phyloP scores from a whole-genome alignment of 1,284 basidiomycete genomes.

The Malassezia cuniculi region DNA sequence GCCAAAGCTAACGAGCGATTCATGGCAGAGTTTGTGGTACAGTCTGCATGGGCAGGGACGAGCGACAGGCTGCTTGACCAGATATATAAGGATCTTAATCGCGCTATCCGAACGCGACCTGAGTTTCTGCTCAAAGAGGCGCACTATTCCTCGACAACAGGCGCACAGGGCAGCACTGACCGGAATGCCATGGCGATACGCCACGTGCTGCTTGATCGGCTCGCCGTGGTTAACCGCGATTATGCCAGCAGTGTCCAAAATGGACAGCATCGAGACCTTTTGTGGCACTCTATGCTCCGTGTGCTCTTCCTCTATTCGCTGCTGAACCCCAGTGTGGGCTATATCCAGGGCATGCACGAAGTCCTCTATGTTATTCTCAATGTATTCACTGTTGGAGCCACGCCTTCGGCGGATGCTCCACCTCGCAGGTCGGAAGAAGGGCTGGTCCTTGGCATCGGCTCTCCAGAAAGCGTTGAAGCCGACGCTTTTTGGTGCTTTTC shows the following conservation, averaged over 20 bases:
- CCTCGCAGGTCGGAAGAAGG: slow-evolving; percentile 6
- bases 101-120: no score
- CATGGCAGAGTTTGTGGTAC: slow-evolving; percentile 25
- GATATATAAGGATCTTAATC: slow-evolving; percentile 33
- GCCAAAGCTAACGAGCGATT: slow-evolving; percentile 15
- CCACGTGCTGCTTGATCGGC: slow-evolving; percentile 16
- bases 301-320: slow-evolving; percentile 40
- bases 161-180: background rate
- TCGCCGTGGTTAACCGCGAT: slow-evolving; percentile 22
- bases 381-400: slow-evolving; percentile 21
- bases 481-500: slow-evolving; percentile 45
- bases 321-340: slow-evolving; percentile 38
- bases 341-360: slow-evolving; percentile 43
- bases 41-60: slow-evolving; percentile 1
- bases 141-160: no score
- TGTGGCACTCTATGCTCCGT: slow-evolving; percentile 39
- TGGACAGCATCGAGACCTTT: slow-evolving; percentile 11
- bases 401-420: background rate
- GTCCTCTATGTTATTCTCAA: slow-evolving; percentile 35
- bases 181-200: slow-evolving; percentile 9
- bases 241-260: background rate
- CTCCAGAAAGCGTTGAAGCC: slow-evolving; percentile 21
- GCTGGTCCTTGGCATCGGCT: background rate
- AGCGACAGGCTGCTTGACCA: slow-evolving; percentile 32
- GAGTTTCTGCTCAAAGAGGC: no score